A percentile compares a stretch with the other conserved stretches of the same genome.
Conservation (phyloP, 2,329 filamentous ascomycete species). For the Colletotrichum endophyticum region DNA sequence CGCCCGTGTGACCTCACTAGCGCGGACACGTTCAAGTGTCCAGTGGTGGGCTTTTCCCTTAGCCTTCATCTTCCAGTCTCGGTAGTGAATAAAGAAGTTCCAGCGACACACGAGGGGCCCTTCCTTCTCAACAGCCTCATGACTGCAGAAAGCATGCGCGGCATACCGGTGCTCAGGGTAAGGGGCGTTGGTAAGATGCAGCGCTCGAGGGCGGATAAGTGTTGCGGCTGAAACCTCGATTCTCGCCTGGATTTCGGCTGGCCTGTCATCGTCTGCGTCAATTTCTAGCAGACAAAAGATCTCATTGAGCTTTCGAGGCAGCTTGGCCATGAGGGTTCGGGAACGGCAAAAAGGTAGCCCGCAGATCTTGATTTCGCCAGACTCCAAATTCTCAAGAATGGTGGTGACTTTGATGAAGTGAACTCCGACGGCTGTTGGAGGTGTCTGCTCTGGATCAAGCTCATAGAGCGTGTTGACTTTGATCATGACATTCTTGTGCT, state of each 20-base stretch:
- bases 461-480: conserved; percentile 32
- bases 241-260: conserved; percentile 37
- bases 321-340: conserved; percentile 36
- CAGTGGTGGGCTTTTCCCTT: conserved; percentile 36
- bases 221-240: conserved; percentile 44
- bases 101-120: conserved; percentile 58
- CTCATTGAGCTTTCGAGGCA: conserved; percentile 47
- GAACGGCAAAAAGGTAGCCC: conserved; percentile 43
- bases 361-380: conserved; percentile 32
- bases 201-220: conserved; percentile 43
- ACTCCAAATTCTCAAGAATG: conserved; percentile 36
- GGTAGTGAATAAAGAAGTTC: conserved; percentile 42
- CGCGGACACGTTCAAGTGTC: conserved; percentile 34
- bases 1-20: conserved; percentile 31
- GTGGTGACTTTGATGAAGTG: conserved; percentile 46
- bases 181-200: conserved; percentile 60
- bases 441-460: conserved; percentile 20
- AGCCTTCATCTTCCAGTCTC: conserved; percentile 25
- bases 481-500: background rate
- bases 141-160: conserved; percentile 20
- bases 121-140: conserved; percentile 26
- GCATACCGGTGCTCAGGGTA: conserved; percentile 45
- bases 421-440: conserved; percentile 28
- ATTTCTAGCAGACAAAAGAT: conserved; percentile 43
- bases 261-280: conserved; percentile 37